phyloP scores from a whole-genome alignment of 2,329 filamentous ascomycete species.

The Pseudogymnoascus sp. region DNA sequence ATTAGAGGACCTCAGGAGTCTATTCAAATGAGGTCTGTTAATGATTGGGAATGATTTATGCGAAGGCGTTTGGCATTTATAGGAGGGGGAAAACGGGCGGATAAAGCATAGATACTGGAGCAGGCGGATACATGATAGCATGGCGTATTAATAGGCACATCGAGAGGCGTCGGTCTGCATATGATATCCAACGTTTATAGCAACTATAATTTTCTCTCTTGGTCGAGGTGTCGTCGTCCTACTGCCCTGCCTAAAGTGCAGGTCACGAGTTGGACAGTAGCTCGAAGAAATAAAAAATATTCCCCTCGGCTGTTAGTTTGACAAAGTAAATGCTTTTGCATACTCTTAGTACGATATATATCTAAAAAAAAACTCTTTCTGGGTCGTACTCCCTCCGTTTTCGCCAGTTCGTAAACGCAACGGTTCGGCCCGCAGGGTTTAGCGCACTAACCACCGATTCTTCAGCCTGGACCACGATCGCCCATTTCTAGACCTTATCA shows the following conservation, averaged over 20 bases:
- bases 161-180: neutral
- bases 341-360: neutral
- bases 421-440: neutral
- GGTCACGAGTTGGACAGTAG: neutral
- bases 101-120: neutral
- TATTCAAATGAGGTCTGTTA: slow-evolving; percentile 38
- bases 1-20: slow-evolving; percentile 51
- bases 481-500: neutral
- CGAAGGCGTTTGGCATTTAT: slow-evolving; percentile 1
- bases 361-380: neutral
- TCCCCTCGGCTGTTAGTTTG: neutral
- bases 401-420: neutral
- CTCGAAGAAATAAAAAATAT: neutral
- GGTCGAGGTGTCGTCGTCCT: neutral
- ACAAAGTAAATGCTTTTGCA: neutral
- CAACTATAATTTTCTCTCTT: neutral
- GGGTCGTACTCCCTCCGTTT: neutral
- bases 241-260: neutral
- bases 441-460: neutral
- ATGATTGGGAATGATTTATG: neutral
- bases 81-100: neutral
- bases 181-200: slow-evolving; percentile 1
- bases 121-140: neutral
- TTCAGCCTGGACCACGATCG: neutral
- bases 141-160: neutral